phyloP scores from a whole-genome alignment of 306 rosid species.

The Macrotyloma uniflorum region DNA sequence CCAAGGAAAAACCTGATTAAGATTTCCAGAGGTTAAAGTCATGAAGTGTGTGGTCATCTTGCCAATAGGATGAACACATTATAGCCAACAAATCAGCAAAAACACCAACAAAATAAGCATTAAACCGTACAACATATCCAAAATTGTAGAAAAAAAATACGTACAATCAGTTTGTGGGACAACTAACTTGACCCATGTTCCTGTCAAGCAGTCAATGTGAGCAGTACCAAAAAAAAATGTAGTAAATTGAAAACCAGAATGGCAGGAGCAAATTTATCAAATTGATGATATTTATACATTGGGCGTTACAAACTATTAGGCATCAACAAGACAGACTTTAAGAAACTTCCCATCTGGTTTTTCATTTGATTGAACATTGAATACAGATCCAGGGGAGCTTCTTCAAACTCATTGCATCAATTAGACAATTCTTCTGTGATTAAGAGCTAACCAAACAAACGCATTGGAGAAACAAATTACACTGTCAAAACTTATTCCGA shows the following conservation, averaged over 20 bases:
- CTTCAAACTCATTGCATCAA: constrained; percentile 24
- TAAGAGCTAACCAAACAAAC: constrained; percentile 29
- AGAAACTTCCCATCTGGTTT: constrained; percentile 7
- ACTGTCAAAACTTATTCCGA: not conserved
- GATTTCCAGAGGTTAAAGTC: constrained; percentile 32
- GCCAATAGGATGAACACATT: constrained; percentile 21
- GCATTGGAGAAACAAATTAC: not conserved
- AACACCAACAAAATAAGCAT: constrained; percentile 16
- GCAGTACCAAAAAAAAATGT: not conserved
- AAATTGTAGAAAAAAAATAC: not conserved
- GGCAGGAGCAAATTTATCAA: not conserved
- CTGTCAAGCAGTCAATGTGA: not conserved
- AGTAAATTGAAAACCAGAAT: not conserved
- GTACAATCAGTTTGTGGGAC: not conserved
- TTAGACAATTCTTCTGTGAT: constrained; percentile 3
- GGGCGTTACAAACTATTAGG: constrained; percentile 19
- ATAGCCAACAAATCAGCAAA: constrained; percentile 22
- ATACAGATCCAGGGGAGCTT: not conserved
- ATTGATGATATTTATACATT: constrained; percentile 6
- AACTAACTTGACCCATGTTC: constrained; percentile 21
- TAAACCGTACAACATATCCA: constrained; percentile 20
- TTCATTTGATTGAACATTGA: constrained; percentile 2
- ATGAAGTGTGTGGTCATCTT: constrained; percentile 20
- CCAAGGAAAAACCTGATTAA: constrained; percentile 33
- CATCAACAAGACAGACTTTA: not conserved